These are phyloP conservation scores for Cyclocybe cylindracea DNA, from an alignment of 768 basidiomycete species.

Conservation along the genomic window DNA sequence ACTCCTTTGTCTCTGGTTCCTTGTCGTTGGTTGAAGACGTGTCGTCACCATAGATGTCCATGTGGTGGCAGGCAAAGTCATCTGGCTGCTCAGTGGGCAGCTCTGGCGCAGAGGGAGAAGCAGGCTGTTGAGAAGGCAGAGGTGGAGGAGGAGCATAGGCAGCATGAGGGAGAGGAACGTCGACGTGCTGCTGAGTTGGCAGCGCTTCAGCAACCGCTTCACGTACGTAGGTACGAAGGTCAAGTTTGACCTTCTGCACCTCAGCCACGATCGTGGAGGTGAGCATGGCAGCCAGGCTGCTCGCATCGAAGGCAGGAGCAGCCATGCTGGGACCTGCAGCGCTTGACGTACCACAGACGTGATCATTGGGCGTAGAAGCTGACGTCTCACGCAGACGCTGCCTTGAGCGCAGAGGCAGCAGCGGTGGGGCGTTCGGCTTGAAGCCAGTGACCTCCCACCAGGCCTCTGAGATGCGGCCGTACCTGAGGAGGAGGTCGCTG, in stretches of 20 bases:
- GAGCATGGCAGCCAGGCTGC: neutral
- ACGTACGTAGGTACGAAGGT: neutral
- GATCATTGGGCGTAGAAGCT: too few species aligned
- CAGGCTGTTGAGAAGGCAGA: neutral
- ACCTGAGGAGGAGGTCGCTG: conserved; percentile 16
- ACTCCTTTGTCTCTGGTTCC: neutral
- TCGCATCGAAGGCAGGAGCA: neutral
- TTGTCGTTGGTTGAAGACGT: too few species aligned
- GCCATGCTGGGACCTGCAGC: too few species aligned
- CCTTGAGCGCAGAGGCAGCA: conserved; percentile 9
- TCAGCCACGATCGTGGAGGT: neutral
- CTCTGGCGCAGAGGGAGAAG: neutral
- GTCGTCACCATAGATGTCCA: too few species aligned
- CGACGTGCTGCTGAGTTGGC: too few species aligned
- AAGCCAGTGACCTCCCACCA: conserved; percentile 21
- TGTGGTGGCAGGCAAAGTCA: neutral
- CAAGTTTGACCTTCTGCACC: neutral
- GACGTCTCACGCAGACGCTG: neutral
- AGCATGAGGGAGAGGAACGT: too few species aligned
- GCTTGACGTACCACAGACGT: too few species aligned
- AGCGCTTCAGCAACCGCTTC: neutral
- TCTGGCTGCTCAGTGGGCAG: neutral
- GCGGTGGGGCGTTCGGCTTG: conserved; percentile 7
- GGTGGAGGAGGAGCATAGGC: too few species aligned
- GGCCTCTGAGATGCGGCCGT: conserved; percentile 13